These are phyloP conservation scores for Arctostaphylos glauca DNA, from an alignment of 148 eudicot species.

Conservation along the genomic window DNA sequence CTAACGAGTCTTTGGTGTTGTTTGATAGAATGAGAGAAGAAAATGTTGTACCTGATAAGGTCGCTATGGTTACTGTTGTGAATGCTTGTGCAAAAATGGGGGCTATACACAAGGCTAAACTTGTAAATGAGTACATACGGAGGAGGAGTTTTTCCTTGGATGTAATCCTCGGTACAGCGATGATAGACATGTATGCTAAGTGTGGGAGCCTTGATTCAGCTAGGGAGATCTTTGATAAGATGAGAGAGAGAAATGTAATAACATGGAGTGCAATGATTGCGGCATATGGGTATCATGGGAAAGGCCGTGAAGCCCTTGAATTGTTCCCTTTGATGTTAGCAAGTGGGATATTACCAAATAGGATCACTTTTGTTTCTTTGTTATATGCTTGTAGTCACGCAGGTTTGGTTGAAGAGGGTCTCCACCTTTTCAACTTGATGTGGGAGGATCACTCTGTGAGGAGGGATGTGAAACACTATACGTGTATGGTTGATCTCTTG, in stretches of 20 bases:
- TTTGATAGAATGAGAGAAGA: conserved; percentile 24
- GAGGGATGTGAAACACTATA: conserved; percentile 28
- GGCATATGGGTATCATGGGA: conserved; percentile 31
- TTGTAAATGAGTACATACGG: conserved; percentile 18
- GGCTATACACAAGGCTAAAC: conserved; percentile 25
- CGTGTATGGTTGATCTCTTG: conserved; percentile 29
- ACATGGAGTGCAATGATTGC: conserved; percentile 33
- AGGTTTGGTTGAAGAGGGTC: conserved; percentile 28
- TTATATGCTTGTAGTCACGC: conserved; percentile 32
- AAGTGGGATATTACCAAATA: conserved; percentile 23
- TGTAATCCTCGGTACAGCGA: conserved; percentile 23
- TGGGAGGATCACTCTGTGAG: conserved; percentile 16
- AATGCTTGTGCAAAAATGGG: conserved; percentile 30
- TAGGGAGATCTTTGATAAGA: conserved; percentile 23
- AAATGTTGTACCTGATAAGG: conserved; percentile 22
- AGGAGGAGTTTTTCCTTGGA: conserved; percentile 18
- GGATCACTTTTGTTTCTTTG: conserved; percentile 22
- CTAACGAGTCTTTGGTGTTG: conserved; percentile 19
- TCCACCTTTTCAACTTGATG: conserved; percentile 13
- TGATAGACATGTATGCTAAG: conserved; percentile 40
- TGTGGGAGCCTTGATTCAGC: conserved; percentile 31
- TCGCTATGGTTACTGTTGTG: conserved; percentile 29
- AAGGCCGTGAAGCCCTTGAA: conserved; percentile 25
- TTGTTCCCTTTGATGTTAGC: conserved; percentile 23
- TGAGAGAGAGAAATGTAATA: conserved; percentile 23